A percentile compares a stretch with the other conserved stretches of the same genome.
Evolutionary conservation across 129 eudicot species (phyloP).

Genomic region (Centella asiatica): DNA sequence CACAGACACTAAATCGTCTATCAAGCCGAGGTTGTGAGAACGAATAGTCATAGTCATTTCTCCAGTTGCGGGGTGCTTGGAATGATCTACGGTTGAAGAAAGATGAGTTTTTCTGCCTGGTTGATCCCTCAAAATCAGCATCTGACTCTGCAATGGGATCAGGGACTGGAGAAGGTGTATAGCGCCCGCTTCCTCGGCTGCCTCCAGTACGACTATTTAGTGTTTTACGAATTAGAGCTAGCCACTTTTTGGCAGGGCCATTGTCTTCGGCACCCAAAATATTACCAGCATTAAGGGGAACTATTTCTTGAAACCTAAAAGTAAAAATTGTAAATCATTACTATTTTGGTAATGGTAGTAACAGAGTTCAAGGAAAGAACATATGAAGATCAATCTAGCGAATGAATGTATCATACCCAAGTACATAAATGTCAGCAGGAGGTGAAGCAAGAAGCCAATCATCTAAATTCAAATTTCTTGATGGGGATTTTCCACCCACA

Average conservation of each 20-base stretch:
- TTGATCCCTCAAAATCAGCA: slow-evolving; percentile 91
- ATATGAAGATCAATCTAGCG: not conserved
- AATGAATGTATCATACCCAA: slow-evolving; percentile 51
- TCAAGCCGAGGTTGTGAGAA: slow-evolving; percentile 65
- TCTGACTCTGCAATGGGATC: slow-evolving; percentile 70
- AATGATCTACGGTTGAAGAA: slow-evolving; percentile 68
- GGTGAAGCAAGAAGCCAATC: slow-evolving; percentile 94
- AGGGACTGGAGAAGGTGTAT: slow-evolving; percentile 79
- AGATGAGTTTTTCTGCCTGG: slow-evolving; percentile 39
- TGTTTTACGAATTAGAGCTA: slow-evolving; percentile 51
- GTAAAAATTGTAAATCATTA: not conserved
- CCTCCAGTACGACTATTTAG: slow-evolving; percentile 59
- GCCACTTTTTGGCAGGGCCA: slow-evolving; percentile 91
- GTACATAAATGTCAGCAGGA: slow-evolving; percentile 94
- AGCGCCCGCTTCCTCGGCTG: slow-evolving; percentile 47
- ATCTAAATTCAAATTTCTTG: slow-evolving; percentile 70
- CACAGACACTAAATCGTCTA: slow-evolving; percentile 81
- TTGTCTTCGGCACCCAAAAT: slow-evolving; percentile 88
- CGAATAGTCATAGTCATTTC: slow-evolving; percentile 45
- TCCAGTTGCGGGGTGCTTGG: slow-evolving; percentile 62
- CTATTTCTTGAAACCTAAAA: slow-evolving; percentile 82
- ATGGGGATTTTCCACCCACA: slow-evolving; percentile 88
- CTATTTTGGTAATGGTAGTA: not conserved
- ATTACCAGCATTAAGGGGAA: slow-evolving; percentile 88
- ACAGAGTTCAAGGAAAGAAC: not conserved